Evolutionary conservation across 164 flowering plant species (phyloP).

Genomic region (Macadamia tetraphylla): DNA sequence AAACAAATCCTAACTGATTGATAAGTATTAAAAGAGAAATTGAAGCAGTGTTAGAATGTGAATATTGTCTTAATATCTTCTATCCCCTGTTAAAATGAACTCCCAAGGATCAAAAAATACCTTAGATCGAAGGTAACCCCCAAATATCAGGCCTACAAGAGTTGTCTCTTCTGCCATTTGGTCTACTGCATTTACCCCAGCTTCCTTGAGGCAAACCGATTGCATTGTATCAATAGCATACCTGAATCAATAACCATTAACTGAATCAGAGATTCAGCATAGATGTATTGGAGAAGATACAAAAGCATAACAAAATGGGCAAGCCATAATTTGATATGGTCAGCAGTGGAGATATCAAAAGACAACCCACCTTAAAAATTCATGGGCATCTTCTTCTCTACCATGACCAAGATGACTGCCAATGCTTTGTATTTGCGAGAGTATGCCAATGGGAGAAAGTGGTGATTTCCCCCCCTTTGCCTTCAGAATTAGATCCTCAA

Average conservation of each 20-base stretch:
- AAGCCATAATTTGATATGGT: background rate
- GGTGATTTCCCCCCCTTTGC: slow-evolving; percentile 64
- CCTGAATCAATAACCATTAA: slow-evolving; percentile 35
- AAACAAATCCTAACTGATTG: background rate
- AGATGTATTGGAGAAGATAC: background rate
- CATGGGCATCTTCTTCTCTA: slow-evolving; percentile 93
- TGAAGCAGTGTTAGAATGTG: background rate
- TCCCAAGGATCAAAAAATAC: slow-evolving; percentile 25
- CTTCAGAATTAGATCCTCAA: slow-evolving; percentile 61
- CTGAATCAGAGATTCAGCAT: background rate
- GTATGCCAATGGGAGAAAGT: slow-evolving; percentile 61
- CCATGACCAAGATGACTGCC: slow-evolving; percentile 68
- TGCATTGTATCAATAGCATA: slow-evolving; percentile 84
- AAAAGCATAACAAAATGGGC: background rate
- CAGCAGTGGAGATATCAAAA: slow-evolving; percentile 1
- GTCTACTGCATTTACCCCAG: slow-evolving; percentile 28
- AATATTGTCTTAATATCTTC: background rate
- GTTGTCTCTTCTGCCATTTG: slow-evolving; percentile 62
- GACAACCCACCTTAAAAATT: slow-evolving; percentile 65
- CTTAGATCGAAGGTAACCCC: slow-evolving; percentile 93
- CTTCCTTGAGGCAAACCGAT: slow-evolving; percentile 69
- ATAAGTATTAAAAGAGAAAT: background rate
- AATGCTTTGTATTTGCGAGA: slow-evolving; percentile 53
- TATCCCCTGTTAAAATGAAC: background rate
- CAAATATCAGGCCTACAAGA: slow-evolving; percentile 77